Evolutionary conservation across 2,329 filamentous ascomycete genomes (phyloP).

Genomic region (Lachnellula occidentalis): DNA sequence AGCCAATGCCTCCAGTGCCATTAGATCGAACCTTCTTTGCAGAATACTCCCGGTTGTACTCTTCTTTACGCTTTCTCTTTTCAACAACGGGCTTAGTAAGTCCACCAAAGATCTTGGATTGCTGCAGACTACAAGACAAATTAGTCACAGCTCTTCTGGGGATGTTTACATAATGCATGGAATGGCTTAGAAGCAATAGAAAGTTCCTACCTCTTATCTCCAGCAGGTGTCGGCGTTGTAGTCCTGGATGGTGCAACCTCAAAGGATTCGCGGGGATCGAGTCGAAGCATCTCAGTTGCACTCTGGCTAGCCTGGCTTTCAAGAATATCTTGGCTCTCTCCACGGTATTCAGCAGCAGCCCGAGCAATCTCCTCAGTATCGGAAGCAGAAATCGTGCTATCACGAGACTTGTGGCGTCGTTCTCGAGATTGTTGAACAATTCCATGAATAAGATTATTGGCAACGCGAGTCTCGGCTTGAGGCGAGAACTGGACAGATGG

Average conservation of each 20-base stretch:
- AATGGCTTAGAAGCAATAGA: no score
- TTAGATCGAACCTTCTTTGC: conserved; percentile 44
- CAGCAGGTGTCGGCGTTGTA: conserved; percentile 34
- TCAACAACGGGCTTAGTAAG: conserved; percentile 50
- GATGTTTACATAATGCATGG: no score
- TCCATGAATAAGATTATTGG: conserved; percentile 21
- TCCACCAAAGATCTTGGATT: conserved; percentile 58
- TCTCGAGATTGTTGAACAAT: conserved; percentile 46
- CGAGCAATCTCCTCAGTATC: conserved; percentile 50
- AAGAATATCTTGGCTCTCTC: conserved; percentile 56
- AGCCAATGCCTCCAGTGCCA: conserved; percentile 42
- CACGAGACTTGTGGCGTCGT: conserved; percentile 63
- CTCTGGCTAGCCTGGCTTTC: conserved; percentile 75
- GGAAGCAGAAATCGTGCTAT: conserved; percentile 76
- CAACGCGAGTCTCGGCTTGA: conserved; percentile 51
- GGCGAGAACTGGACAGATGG: conserved; percentile 59
- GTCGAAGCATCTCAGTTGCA: conserved; percentile 68
- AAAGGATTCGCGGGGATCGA: conserved; percentile 41
- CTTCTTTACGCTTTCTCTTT: conserved; percentile 26
- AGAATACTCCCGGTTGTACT: conserved; percentile 5
- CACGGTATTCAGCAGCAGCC: conserved; percentile 38
- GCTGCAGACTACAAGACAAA: conserved; percentile 35
- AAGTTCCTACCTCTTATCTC: conserved; percentile 31
- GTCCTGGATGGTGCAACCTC: conserved; percentile 28
- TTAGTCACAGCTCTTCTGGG: no score